These are phyloP conservation scores for Daldinia eschscholtzii DNA, from an alignment of 2,329 filamentous ascomycete species.

Conservation along the genomic window DNA sequence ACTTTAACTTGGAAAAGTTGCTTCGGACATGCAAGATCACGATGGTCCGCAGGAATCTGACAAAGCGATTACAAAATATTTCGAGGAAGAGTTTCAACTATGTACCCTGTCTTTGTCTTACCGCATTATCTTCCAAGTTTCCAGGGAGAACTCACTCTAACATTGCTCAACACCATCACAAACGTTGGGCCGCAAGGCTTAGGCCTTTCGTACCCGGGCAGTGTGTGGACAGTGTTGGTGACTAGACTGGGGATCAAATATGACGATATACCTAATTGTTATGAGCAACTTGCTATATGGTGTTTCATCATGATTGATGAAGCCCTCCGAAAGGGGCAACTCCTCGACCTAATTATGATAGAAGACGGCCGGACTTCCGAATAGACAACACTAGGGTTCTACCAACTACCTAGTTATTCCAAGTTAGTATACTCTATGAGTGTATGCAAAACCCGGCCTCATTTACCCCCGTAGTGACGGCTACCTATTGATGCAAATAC, in stretches of 20 bases:
- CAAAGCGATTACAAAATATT: constrained; percentile 43
- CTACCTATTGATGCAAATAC: constrained; percentile 4
- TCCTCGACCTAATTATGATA: constrained; percentile 3
- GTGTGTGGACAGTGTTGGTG: constrained; percentile 6
- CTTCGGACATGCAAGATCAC: constrained; percentile 47
- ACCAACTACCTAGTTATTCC: constrained; percentile 2
- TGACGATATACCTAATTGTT: constrained; percentile 10
- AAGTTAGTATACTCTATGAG: constrained; percentile 7
- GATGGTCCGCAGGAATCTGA: constrained; percentile 36
- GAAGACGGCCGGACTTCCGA: constrained; percentile 37
- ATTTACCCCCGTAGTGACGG: constrained; percentile 9
- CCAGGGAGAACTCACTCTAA: constrained; percentile 14
- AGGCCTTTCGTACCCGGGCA: constrained; percentile 19
- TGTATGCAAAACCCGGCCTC: constrained; percentile 2
- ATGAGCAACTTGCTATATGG: constrained; percentile 5
- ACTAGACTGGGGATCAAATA: constrained; percentile 13
- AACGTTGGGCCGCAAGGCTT: constrained; percentile 29
- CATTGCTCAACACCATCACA: constrained; percentile 27
- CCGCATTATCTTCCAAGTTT: constrained; percentile 19
- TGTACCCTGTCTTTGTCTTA: constrained; percentile 29
- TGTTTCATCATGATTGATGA: constrained; percentile 14
- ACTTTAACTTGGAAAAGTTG: constrained; percentile 31
- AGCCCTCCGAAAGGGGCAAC: constrained; percentile 22
- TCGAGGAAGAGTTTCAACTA: constrained; percentile 19
- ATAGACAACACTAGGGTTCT: not conserved